phyloP scores from a whole-genome alignment of 1,284 basidiomycete genomes.

The Fomitopsis pinicola region DNA sequence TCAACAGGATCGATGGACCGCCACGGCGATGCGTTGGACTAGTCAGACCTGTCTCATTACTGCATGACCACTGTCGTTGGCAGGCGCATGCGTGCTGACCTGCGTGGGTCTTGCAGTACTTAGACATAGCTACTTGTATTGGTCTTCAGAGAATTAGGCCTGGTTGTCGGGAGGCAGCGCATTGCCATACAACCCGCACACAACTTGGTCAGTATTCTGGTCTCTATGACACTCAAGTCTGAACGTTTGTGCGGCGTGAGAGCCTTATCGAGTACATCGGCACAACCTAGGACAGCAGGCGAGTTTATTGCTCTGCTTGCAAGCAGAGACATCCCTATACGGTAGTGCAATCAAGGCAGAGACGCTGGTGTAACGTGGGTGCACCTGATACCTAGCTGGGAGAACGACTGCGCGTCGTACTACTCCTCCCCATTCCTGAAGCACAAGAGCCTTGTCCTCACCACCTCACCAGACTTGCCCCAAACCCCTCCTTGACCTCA shows the following conservation, averaged over 20 bases:
- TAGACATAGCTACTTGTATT: conserved; percentile 5
- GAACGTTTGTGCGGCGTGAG: neutral
- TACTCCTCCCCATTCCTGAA: neutral
- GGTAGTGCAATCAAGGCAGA: neutral
- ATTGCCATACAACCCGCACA: neutral
- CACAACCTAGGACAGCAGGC: neutral
- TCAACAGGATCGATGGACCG: no score
- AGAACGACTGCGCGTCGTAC: neutral
- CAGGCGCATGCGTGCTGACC: neutral
- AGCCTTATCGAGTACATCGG: neutral
- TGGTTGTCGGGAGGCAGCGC: neutral
- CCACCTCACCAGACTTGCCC: neutral
- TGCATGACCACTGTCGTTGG: neutral
- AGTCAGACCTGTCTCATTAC: conserved; percentile 2
- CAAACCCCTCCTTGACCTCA: neutral
- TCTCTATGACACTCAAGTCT: neutral
- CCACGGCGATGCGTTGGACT: no score
- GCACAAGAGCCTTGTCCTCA: neutral
- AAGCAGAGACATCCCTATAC: neutral
- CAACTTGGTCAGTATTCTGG: neutral
- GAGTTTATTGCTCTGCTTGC: neutral
- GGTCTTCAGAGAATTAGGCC: neutral
- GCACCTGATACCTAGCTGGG: neutral
- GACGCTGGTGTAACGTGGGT: neutral
- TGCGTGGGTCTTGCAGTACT: conserved; percentile 1